Evolutionary conservation across 139 green algal genomes (phyloP).

Genomic region (Volvox reticuliferus): DNA sequence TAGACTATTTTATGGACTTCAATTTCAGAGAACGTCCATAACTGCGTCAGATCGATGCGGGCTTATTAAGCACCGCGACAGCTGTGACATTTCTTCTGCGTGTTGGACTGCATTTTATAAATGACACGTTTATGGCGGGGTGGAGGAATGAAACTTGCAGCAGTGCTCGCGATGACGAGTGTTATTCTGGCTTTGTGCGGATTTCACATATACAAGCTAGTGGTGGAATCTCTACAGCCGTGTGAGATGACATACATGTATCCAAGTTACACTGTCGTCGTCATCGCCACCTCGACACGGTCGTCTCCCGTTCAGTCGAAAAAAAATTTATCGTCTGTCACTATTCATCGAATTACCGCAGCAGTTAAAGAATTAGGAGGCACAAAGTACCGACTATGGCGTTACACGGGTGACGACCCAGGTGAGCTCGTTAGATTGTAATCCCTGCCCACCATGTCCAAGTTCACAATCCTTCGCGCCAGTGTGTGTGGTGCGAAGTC

Average conservation of each 20-base stretch:
- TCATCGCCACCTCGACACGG: background rate
- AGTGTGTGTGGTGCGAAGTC: no score
- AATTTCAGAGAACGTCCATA: background rate
- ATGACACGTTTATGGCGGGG: background rate
- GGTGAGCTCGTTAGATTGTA: background rate
- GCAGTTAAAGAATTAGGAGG: background rate
- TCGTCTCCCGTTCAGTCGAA: no score
- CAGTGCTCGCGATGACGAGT: background rate
- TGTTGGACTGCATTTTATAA: background rate
- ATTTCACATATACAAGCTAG: background rate
- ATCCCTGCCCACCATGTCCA: no score
- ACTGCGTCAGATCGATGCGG: background rate
- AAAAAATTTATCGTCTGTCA: no score
- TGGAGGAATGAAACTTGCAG: background rate
- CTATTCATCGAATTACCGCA: no score
- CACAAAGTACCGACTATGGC: conserved; percentile 8
- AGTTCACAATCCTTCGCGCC: no score
- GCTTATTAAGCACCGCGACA: background rate
- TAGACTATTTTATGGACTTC: background rate
- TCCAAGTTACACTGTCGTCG: background rate
- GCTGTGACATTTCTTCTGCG: background rate
- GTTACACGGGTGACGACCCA: conserved; percentile 3
- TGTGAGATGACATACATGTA: conserved; percentile 65
- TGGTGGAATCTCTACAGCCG: conserved; percentile 7
- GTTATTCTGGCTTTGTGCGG: background rate